Evolutionary conservation across 441 rosid species (phyloP).

Genomic region (Populus hybrid): DNA sequence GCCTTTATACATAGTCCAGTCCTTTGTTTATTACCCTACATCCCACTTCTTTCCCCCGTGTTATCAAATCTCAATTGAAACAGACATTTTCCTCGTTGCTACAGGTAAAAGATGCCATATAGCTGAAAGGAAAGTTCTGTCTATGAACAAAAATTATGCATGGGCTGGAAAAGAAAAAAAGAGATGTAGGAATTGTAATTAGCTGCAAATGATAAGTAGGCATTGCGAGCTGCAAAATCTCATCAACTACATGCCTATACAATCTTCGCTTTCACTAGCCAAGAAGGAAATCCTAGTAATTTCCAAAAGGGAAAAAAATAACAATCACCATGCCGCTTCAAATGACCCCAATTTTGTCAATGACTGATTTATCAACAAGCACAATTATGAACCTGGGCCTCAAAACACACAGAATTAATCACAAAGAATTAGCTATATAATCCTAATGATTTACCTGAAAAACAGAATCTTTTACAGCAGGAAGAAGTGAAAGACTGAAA

Average conservation of each 20-base stretch:
- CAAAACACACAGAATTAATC: neutral
- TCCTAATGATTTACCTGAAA: slow-evolving; percentile 54
- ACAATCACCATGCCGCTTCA: neutral
- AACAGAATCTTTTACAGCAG: slow-evolving; percentile 49
- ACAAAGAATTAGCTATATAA: neutral
- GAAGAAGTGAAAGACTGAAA: slow-evolving; percentile 46
- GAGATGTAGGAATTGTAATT: neutral
- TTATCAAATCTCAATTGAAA: neutral
- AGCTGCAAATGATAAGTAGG: neutral
- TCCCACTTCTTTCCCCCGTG: neutral
- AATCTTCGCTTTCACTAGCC: neutral
- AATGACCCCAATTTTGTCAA: neutral
- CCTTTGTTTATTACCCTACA: neutral
- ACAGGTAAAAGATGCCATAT: neutral
- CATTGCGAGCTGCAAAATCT: neutral
- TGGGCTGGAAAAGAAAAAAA: neutral
- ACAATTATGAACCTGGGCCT: neutral
- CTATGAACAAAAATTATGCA: neutral
- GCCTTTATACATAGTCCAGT: neutral
- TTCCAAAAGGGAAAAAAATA: neutral
- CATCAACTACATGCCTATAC: neutral
- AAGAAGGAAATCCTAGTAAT: neutral
- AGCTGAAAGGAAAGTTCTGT: neutral
- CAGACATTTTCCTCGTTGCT: neutral
- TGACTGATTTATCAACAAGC: neutral